Base-by-base conservation (phyloP, 805 yeast species). In the Groenewaldozyma salmanticensis region DNA sequence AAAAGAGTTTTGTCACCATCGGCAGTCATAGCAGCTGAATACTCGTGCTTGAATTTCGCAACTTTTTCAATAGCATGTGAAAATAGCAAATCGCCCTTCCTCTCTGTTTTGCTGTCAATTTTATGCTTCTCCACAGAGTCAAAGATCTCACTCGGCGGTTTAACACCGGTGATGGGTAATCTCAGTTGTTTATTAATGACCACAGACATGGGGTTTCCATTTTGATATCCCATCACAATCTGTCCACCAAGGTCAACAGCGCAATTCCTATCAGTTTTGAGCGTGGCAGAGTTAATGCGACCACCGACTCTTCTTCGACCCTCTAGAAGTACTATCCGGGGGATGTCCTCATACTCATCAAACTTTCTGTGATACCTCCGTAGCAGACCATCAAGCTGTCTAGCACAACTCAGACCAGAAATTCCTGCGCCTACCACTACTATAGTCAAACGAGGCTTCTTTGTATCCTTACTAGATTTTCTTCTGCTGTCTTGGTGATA, bases 321-420 rank as follows among this genome's bases (percentile, higher is more conserved):
- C 42, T 66, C 71, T 0, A 66, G 50, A 3, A 66, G 49, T 7
- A 66, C 41, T 9, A 66, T 60, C 7, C 65, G 60, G 1, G 71
- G 71, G 9, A 62, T 37, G 19, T 59, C 67, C 37, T 64, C 67
- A 40, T 60, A 62, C 31, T 64, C 66, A 16, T 52, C 42, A 36
- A 63, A 62, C 5, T 52, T 52, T 24, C 51, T 45, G 19, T 56
- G 52, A 43, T 65, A 64, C 27, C 62, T 53, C 20, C 54, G 49
- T 34, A 62, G 49, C 18, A 66, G 92, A 61, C 79, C 83, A 39
- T 77, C 90, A 39, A 90, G 77, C 68, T 90, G 97, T 60, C 94
- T 92, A 20, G 97, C 96, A 59, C 90, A 82, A 53, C 96, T 95
- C 37, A 92, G 67, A 50, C 98, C 98, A 20, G 98, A 95, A 42